phyloP scores from a whole-genome alignment of 306 rosid genomes.

The Lablab purpureus region DNA sequence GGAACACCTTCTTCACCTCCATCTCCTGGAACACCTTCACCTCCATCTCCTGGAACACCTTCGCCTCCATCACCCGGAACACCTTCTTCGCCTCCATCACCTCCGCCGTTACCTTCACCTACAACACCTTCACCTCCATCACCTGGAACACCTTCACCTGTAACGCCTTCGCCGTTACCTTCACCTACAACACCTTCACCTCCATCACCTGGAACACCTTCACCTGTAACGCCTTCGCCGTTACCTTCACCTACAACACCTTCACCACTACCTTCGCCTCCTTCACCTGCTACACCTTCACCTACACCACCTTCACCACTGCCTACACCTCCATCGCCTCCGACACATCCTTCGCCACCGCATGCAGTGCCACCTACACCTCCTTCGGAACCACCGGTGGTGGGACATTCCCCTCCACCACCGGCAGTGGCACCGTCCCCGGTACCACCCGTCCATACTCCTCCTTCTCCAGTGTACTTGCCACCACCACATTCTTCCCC shows the following conservation, averaged over 20 bases:
- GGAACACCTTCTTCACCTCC: constrained; percentile 18
- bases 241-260: no score
- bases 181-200: not conserved
- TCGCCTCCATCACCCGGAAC: no score
- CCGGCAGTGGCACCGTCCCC: not conserved
- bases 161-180: not conserved
- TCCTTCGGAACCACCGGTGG: not conserved
- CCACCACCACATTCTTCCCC: not conserved
- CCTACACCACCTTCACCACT: no score
- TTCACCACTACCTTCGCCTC: not conserved
- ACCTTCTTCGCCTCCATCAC: not conserved
- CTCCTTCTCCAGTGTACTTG: not conserved
- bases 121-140: not conserved
- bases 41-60: not conserved
- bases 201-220: no score
- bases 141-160: not conserved
- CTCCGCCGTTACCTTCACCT: not conserved
- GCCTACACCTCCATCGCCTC: no score
- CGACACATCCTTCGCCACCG: not conserved
- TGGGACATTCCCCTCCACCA: not conserved
- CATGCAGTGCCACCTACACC: not conserved
- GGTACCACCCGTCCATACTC: not conserved
- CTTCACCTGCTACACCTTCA: no score
- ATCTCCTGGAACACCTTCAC: not conserved
- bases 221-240: not conserved